Evolutionary conservation across 1,284 basidiomycete genomes (phyloP).

Genomic region (Pterulicium gracile): DNA sequence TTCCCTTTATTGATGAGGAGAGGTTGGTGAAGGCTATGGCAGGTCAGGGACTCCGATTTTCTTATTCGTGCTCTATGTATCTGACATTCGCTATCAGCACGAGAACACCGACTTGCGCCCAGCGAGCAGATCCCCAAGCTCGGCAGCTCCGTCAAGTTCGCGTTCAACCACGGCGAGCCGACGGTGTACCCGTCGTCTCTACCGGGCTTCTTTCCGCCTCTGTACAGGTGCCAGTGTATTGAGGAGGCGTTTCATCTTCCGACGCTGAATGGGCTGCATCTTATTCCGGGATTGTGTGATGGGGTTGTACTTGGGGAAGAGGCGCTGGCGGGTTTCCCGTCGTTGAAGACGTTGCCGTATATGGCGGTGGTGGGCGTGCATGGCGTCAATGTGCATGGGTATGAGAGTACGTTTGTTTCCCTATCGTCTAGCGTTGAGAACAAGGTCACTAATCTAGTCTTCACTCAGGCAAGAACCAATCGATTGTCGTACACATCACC

Average conservation of each 20-base stretch:
- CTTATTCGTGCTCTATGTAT: not conserved
- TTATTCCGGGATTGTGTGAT: constrained; percentile 80
- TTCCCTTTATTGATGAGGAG: constrained; percentile 91
- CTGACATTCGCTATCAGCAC: constrained; percentile 31
- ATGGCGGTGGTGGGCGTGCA: constrained; percentile 73
- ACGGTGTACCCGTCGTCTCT: constrained; percentile 81
- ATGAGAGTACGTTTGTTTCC: constrained; percentile 31
- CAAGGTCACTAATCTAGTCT: too few species aligned
- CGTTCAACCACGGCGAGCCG: constrained; percentile 54
- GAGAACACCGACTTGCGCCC: constrained; percentile 65
- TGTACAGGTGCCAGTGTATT: constrained; percentile 73
- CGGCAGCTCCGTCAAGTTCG: constrained; percentile 76
- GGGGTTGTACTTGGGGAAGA: constrained; percentile 83
- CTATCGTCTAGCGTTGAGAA: too few species aligned
- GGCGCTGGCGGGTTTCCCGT: constrained; percentile 93
- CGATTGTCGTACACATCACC: constrained; percentile 82
- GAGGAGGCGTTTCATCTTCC: constrained; percentile 83
- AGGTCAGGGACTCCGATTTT: constrained; percentile 31
- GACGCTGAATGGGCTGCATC: constrained; percentile 76
- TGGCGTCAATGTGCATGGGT: constrained; percentile 89
- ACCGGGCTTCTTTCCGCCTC: constrained; percentile 89
- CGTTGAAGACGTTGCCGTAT: constrained; percentile 82
- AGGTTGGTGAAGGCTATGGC: constrained; percentile 78
- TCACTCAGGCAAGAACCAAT: constrained; percentile 65
- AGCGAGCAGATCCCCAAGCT: constrained; percentile 28